These are phyloP conservation scores for Canavalia gladiata DNA, from an alignment of 306 rosid species.

Conservation along the genomic window DNA sequence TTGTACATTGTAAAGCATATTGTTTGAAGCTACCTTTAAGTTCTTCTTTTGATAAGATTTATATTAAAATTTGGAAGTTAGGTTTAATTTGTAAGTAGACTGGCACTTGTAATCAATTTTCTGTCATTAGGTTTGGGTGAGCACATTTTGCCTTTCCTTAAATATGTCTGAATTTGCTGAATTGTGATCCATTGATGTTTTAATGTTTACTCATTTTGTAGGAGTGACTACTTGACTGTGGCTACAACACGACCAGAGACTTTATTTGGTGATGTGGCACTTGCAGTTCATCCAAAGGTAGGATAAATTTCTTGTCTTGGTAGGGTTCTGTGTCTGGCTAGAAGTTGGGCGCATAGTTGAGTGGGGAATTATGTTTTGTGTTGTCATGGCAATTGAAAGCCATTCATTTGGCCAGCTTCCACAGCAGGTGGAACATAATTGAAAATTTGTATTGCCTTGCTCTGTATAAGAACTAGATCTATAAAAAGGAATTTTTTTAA, in stretches of 20 bases:
- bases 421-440: conserved; percentile 9
- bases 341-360: not conserved
- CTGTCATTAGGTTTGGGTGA: conserved; percentile 1
- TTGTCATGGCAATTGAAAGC: conserved; percentile 25
- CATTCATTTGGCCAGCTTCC: conserved; percentile 4
- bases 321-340: conserved; percentile 24
- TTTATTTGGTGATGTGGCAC: conserved; percentile 96
- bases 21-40: conserved; percentile 3
- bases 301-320: conserved; percentile 40
- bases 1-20: not conserved
- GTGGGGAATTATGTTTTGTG: conserved; percentile 23
- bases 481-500: conserved; percentile 9
- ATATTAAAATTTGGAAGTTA: conserved; percentile 3
- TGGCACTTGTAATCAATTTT: not conserved
- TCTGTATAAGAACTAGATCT: not conserved
- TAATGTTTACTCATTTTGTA: conserved; percentile 50
- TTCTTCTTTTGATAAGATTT: conserved; percentile 36
- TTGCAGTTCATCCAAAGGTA: conserved; percentile 94
- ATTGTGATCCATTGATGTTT: conserved; percentile 28
- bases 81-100: conserved; percentile 4
- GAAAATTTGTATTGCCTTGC: conserved; percentile 13
- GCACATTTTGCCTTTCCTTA: not conserved
- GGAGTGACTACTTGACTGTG: conserved; percentile 84
- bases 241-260: conserved; percentile 99
- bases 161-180: not conserved